phyloP scores from a whole-genome alignment of 2,329 filamentous ascomycete genomes.

The Calycina marina region DNA sequence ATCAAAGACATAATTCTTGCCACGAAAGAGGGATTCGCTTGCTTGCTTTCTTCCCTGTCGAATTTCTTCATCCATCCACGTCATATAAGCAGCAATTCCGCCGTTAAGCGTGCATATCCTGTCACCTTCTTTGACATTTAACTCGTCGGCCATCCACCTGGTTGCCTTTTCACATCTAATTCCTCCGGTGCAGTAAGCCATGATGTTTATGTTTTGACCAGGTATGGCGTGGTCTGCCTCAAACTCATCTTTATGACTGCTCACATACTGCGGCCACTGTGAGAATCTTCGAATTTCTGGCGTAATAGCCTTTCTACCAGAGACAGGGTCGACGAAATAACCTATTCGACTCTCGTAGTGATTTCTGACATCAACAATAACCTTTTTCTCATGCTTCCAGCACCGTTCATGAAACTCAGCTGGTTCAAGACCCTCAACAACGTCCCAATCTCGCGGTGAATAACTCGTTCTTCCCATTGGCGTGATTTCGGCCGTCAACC shows the following conservation, averaged over 20 bases:
- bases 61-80: slow-evolving; percentile 23
- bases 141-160: slow-evolving; percentile 19
- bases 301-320: slow-evolving; percentile 16
- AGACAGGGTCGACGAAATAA: slow-evolving; percentile 19
- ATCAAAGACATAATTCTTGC: slow-evolving; percentile 23
- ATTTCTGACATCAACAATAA: slow-evolving; percentile 22
- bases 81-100: slow-evolving; percentile 21
- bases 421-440: slow-evolving; percentile 15
- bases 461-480: slow-evolving; percentile 22
- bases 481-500: slow-evolving; percentile 19
- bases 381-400: slow-evolving; percentile 4
- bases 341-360: slow-evolving; percentile 23
- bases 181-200: slow-evolving; percentile 23
- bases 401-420: slow-evolving; percentile 19
- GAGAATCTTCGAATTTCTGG: slow-evolving; percentile 21
- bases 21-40: slow-evolving; percentile 19
- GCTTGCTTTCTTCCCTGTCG: slow-evolving; percentile 13
- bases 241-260: neutral
- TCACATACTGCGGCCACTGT: slow-evolving; percentile 22
- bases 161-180: slow-evolving; percentile 23
- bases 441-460: slow-evolving; percentile 16
- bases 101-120: slow-evolving; percentile 20
- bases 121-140: slow-evolving; percentile 10
- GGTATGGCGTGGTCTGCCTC: neutral
- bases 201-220: slow-evolving; percentile 11